Evolutionary conservation across 225 moss, liverwort and hornwort genomes (phyloP).

Genomic region (Asterella californica): DNA sequence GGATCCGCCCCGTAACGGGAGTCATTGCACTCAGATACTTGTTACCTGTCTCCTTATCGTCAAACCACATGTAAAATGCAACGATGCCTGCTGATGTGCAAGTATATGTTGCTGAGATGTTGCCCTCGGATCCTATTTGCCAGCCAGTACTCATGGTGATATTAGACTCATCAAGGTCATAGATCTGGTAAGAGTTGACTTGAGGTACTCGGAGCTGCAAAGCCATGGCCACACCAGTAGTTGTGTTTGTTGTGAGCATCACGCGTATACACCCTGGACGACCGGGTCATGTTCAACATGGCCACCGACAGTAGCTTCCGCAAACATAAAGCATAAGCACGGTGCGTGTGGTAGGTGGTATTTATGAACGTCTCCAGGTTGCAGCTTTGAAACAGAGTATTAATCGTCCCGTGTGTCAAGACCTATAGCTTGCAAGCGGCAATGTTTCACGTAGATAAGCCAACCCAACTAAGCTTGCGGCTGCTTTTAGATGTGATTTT

Average conservation of each 20-base stretch:
- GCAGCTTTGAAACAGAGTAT: too few relatives aligned
- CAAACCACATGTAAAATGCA: slow-evolving; percentile 18
- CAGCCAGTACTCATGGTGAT: neutral
- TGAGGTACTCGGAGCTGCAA: slow-evolving; percentile 18
- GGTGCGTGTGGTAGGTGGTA: too few relatives aligned
- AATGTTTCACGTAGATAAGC: too few relatives aligned
- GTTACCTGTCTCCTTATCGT: neutral
- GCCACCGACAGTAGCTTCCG: too few relatives aligned
- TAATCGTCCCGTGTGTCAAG: too few relatives aligned
- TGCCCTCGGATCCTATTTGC: slow-evolving; percentile 1
- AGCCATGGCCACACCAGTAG: too few relatives aligned
- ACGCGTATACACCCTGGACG: neutral
- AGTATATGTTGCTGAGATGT: slow-evolving; percentile 1
- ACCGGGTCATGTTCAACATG: too few relatives aligned
- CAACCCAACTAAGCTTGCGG: too few relatives aligned
- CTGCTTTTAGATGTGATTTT: too few relatives aligned
- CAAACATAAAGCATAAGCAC: too few relatives aligned
- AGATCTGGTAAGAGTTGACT: slow-evolving; percentile 11
- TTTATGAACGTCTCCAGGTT: too few relatives aligned
- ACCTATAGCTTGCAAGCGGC: too few relatives aligned
- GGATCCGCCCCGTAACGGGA: slow-evolving; percentile 11
- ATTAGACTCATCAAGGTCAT: neutral
- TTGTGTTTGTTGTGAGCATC: neutral
- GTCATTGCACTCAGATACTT: slow-evolving; percentile 11
- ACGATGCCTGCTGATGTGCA: slow-evolving; percentile 2